Conservation (phyloP, 2,329 filamentous ascomycete species). For the Cordyceps javanica region DNA sequence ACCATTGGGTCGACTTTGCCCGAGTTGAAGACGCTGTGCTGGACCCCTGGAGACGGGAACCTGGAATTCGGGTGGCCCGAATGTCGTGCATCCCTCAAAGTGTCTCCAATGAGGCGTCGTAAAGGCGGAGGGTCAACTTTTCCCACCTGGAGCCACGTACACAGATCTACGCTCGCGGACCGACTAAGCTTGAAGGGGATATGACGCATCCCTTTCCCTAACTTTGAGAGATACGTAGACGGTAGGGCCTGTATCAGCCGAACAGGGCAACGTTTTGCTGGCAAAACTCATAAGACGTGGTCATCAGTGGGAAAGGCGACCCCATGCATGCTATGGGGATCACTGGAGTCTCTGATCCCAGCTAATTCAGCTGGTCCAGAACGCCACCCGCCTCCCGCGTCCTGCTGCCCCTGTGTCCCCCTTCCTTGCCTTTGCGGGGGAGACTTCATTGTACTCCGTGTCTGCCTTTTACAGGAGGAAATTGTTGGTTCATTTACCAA, state of each 20-base stretch:
- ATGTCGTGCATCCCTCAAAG: not conserved
- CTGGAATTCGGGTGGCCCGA: not conserved
- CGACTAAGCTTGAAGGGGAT: not conserved
- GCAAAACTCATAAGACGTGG: too few relatives aligned
- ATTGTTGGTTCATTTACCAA: not conserved
- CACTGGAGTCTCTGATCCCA: not conserved
- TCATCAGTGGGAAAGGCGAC: too few relatives aligned
- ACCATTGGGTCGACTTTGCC: not conserved
- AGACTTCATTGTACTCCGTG: not conserved
- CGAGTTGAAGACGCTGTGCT: not conserved
- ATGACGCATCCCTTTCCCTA: too few relatives aligned
- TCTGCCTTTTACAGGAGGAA: not conserved
- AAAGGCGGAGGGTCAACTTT: not conserved
- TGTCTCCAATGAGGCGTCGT: not conserved
- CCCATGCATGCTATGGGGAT: not conserved
- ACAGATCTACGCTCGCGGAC: not conserved
- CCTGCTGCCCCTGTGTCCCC: too few relatives aligned
- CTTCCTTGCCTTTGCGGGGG: slow-evolving; percentile 6
- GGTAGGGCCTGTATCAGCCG: too few relatives aligned
- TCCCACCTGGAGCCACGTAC: not conserved
- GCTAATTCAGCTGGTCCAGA: not conserved
- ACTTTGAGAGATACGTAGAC: too few relatives aligned
- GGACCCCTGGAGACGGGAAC: not conserved
- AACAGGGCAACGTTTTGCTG: too few relatives aligned
- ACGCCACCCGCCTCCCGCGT: slow-evolving; percentile 1